A percentile compares a stretch with the other conserved stretches of the same genome.
Evolutionary conservation across 2,329 filamentous ascomycete genomes (phyloP).

Genomic region (Ophiostoma australiae): DNA sequence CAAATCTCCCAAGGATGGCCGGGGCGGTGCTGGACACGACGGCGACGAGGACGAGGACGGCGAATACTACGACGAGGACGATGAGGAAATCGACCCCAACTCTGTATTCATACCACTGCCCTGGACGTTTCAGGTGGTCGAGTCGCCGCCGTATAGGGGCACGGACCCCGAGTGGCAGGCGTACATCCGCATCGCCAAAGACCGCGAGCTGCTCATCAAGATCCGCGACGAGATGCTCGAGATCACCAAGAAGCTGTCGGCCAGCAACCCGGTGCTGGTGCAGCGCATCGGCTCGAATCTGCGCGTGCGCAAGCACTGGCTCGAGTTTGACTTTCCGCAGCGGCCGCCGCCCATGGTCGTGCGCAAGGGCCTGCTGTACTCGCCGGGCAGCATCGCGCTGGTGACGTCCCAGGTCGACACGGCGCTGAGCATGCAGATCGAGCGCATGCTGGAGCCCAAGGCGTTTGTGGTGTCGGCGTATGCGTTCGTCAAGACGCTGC

Average conservation of each 20-base stretch:
- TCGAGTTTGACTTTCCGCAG: slow-evolving; percentile 57
- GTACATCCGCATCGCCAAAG: slow-evolving; percentile 55
- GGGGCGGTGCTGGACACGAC: not conserved
- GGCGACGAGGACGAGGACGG: slow-evolving; percentile 19
- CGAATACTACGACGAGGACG: slow-evolving; percentile 14
- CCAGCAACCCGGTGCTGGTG: slow-evolving; percentile 41
- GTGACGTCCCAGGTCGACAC: slow-evolving; percentile 26
- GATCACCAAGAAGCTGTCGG: slow-evolving; percentile 41
- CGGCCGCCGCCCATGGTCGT: slow-evolving; percentile 56
- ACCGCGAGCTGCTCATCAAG: slow-evolving; percentile 43
- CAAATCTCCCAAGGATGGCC: not conserved
- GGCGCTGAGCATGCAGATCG: slow-evolving; percentile 36
- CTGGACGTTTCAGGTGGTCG: slow-evolving; percentile 49
- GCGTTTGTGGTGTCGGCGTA: slow-evolving; percentile 48
- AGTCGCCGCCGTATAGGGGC: slow-evolving; percentile 48
- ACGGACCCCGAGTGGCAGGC: slow-evolving; percentile 59
- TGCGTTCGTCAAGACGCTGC: slow-evolving; percentile 47
- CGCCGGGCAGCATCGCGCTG: slow-evolving; percentile 21
- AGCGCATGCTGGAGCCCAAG: slow-evolving; percentile 51
- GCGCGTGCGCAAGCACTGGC: slow-evolving; percentile 50
- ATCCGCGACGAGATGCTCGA: slow-evolving; percentile 45
- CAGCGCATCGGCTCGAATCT: slow-evolving; percentile 45
- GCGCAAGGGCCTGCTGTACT: slow-evolving; percentile 43
- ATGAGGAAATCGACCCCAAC: slow-evolving; percentile 1
- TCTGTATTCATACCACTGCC: slow-evolving; percentile 58